These are phyloP conservation scores for Thielaviopsis ethacetica DNA, from an alignment of 2,329 filamentous ascomycete species.

Conservation along the genomic window DNA sequence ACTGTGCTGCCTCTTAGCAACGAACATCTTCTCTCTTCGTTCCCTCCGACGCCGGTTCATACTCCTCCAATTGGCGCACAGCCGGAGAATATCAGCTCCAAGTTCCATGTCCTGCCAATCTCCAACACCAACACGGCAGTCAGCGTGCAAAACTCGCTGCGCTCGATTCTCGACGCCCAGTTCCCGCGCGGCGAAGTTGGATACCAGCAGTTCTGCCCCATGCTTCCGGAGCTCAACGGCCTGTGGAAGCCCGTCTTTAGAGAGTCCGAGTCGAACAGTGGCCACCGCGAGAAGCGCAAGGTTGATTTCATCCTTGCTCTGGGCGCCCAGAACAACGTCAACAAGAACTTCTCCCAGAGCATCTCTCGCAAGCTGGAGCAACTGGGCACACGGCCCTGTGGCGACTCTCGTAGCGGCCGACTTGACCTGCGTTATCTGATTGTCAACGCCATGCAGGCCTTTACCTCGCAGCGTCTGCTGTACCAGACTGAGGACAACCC, in stretches of 20 bases:
- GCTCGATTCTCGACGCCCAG: conserved; percentile 33
- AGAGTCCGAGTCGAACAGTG: conserved; percentile 18
- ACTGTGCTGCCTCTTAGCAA: conserved; percentile 2
- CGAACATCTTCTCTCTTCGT: conserved; percentile 10
- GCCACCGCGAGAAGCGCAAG: conserved; percentile 21
- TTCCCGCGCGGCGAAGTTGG: conserved; percentile 32
- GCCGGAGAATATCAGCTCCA: conserved; percentile 6
- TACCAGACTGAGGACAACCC: conserved; percentile 37
- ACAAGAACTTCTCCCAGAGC: conserved; percentile 29
- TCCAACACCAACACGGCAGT: conserved; percentile 30
- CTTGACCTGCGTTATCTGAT: conserved; percentile 46
- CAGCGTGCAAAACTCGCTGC: conserved; percentile 39
- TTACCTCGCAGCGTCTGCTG: conserved; percentile 32
- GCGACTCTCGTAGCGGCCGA: conserved; percentile 34
- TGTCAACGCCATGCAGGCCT: conserved; percentile 42
- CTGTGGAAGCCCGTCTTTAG: conserved; percentile 38
- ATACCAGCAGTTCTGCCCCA: conserved; percentile 30
- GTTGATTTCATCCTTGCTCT: conserved; percentile 44
- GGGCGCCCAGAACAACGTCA: conserved; percentile 38
- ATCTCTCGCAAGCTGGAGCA: conserved; percentile 37
- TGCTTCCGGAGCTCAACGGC: conserved; percentile 31
- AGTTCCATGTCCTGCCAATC: conserved; percentile 23
- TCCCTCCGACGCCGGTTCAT: conserved; percentile 8
- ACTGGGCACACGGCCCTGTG: conserved; percentile 33
- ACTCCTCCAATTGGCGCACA: conserved; percentile 4